These are phyloP conservation scores for Paracorniculantispora psalliotae DNA, from an alignment of 2,329 filamentous ascomycete species.

Conservation along the genomic window DNA sequence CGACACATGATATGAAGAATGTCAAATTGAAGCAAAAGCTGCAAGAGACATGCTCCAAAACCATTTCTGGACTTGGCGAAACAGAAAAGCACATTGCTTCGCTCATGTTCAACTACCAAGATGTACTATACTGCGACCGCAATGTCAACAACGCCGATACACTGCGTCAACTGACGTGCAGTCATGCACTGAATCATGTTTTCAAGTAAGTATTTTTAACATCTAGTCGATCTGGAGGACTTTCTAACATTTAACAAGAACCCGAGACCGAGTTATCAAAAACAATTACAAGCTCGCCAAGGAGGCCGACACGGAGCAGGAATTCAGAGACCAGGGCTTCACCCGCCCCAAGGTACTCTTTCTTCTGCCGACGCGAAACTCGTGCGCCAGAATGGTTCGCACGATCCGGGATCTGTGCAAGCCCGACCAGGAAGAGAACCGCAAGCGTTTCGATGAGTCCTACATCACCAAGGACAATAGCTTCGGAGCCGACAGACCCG, in stretches of 20 bases:
- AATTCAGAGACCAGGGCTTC: slow-evolving; percentile 89
- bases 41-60: slow-evolving; percentile 46
- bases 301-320: slow-evolving; percentile 59
- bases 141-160: slow-evolving; percentile 62
- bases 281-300: slow-evolving; percentile 77
- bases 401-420: slow-evolving; percentile 70
- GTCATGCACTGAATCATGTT: slow-evolving; percentile 88
- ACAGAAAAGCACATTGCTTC: slow-evolving; percentile 63
- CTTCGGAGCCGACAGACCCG: slow-evolving; percentile 69
- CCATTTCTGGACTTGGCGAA: slow-evolving; percentile 53
- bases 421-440: slow-evolving; percentile 91
- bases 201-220: slow-evolving; percentile 59
- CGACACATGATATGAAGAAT: slow-evolving; percentile 37
- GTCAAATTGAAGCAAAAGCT: slow-evolving; percentile 69
- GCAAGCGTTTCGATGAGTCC: slow-evolving; percentile 81
- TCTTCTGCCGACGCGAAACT: slow-evolving; percentile 81
- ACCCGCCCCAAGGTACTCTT: slow-evolving; percentile 91
- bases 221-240: neutral
- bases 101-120: slow-evolving; percentile 75
- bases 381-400: slow-evolving; percentile 74
- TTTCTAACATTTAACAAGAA: slow-evolving; percentile 41
- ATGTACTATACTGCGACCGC: slow-evolving; percentile 71
- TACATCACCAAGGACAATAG: slow-evolving; percentile 64
- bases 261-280: slow-evolving; percentile 84
- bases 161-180: slow-evolving; percentile 66